Base-by-base conservation (phyloP, 2,329 filamentous ascomycete genomes). In the Paraconiothyrium brasiliense region DNA sequence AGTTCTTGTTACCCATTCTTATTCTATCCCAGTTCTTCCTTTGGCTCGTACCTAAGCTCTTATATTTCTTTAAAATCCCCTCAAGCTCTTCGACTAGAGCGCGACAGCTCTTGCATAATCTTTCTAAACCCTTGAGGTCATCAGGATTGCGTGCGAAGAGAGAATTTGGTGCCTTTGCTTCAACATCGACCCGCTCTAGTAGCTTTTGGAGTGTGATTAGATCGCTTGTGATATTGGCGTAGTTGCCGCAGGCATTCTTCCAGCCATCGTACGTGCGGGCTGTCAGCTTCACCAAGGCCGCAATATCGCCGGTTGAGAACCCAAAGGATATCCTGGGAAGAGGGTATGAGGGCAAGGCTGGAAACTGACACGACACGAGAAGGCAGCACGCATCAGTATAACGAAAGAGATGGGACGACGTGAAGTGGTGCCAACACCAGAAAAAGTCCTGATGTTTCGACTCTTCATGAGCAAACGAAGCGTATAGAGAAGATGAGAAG, bases 171-270 rank as follows among this genome's bases (percentile, higher is more conserved):
- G 44, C n/a, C 30, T 39, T 8, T 2, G 30, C 46, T 58, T 58
- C 55, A n/a, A 30, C 22, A 30, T 58, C 46, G 43, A 58, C n/a
- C 22, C 55, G 44, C n/a, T n/a, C 13, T 27, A 58, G 46, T 24
- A 58, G 55, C 10, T 11, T 58, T 22, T 27, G 43, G 10, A 58
- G 55, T 32, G 30, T 46, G 4, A 30, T 46, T 9, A 58, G 46
- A 34, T 58, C 43, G 9, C n/a, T 7, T 14, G 55, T 58, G 44
- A 58, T 39, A 41, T 24, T 49, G 24, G 43, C 55, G 44, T 58
- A 51, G 22, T 20, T 30, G 44, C 55, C 55, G 55, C 55, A 58
- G 14, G 55, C 55, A 6, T 51, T 58, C 44, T 58, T 58, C 55
- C 55, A 51, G 44, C 22, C 44, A 51, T 41, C 27, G 30, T 58